Base-by-base conservation (phyloP, 1,284 basidiomycete species). In the Trichosporon coremiiforme region DNA sequence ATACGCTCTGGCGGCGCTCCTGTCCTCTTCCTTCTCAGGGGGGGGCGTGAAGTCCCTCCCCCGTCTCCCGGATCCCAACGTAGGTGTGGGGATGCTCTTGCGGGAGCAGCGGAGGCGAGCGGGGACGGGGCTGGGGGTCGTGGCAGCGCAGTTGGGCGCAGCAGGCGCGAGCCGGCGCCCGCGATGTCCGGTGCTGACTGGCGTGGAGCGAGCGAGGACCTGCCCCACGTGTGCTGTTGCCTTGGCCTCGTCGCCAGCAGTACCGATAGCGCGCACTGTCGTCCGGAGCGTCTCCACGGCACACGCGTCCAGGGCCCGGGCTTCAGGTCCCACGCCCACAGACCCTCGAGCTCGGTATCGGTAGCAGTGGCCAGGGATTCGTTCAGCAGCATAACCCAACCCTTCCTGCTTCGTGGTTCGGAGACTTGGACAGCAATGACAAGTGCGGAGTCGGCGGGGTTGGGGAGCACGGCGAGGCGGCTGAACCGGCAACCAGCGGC, bases 241-340 rank as follows among this genome's bases (percentile, higher is more conserved):
- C n/a, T 53, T 8, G 47, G 47, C 20, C 15, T 53, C 47, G 9
- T 53, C 20, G 47, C 47, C 47, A 15, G 47, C 20, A 2, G n/a
- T 53, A 9, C 47, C 15, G 47, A 53, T 20, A 7, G 47, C 20
- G 8, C 47, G 47, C 47, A 53, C 20, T 1, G 47, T 53, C 15
- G 15, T 22, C 47, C 47, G 22, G 5, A 53, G n/a, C 1, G 47
- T 53, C 8, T 53, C 20, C 20, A 53, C 47, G n/a, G 47, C 47
- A 1, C 47, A n/a, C 6, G 47, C 6, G 9, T 53, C 47, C 20
- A 53, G 47, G 1, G 47, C n/a, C 47, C 20, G n/a, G 47, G 47
- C 20, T 17, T 15, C 47, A 53, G 47, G 20, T 53, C 47, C 47
- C 47, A 53, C 47, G 47, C 47, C 47, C 47, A 53, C n/a, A 53